phyloP scores from a whole-genome alignment of 2,329 filamentous ascomycete genomes.

The Eurotiales sp. region DNA sequence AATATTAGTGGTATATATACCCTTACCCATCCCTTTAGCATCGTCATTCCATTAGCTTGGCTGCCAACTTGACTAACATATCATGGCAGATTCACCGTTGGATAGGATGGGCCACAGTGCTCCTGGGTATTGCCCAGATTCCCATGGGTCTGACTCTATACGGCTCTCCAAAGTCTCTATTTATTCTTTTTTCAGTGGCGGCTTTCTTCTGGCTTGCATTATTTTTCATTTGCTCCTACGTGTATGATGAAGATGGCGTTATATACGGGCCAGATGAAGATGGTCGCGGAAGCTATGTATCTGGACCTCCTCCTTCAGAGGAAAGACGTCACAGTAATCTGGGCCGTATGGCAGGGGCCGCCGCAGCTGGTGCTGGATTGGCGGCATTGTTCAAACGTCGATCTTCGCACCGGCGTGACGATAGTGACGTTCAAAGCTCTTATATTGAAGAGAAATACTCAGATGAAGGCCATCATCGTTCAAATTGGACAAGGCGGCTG shows the following conservation, averaged over 20 bases:
- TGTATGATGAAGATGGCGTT: constrained; percentile 50
- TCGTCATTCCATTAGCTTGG: background rate
- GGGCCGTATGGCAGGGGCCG: constrained; percentile 51
- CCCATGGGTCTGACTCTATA: constrained; percentile 87
- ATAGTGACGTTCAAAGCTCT: constrained; percentile 48
- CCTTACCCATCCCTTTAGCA: background rate
- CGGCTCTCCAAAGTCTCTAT: constrained; percentile 78
- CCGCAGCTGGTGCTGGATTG: constrained; percentile 56
- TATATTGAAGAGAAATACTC: constrained; percentile 65
- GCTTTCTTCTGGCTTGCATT: constrained; percentile 66
- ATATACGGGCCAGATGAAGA: constrained; percentile 54
- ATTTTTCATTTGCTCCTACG: constrained; percentile 78
- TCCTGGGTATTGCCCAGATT: constrained; percentile 82
- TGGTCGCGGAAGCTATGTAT: constrained; percentile 56
- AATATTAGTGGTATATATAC: constrained; percentile 52
- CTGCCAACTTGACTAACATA: background rate
- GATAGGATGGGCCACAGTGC: constrained; percentile 71
- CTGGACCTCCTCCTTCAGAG: constrained; percentile 49
- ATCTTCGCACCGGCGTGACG: constrained; percentile 42
- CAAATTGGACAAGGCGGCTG: constrained; percentile 55
- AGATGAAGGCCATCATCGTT: constrained; percentile 50
- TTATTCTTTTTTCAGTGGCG: constrained; percentile 81
- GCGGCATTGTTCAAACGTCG: constrained; percentile 47
- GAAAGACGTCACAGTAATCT: constrained; percentile 42
- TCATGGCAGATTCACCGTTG: constrained; percentile 74